These are phyloP conservation scores for Pseudozyma thailandica DNA, from an alignment of 1,284 basidiomycete species.

Conservation along the genomic window DNA sequence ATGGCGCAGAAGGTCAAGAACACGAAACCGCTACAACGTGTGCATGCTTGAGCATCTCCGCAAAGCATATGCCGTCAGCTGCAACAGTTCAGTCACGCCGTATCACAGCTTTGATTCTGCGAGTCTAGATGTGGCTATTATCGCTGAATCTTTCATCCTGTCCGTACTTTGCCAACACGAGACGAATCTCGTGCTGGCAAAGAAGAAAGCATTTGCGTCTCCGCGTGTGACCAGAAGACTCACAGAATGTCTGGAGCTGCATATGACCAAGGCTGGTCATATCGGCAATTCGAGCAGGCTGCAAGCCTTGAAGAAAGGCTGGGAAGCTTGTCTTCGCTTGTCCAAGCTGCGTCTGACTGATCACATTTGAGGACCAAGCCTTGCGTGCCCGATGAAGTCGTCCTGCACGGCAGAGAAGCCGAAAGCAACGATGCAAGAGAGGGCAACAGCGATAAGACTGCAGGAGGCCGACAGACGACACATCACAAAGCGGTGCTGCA, in stretches of 20 bases:
- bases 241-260: background rate
- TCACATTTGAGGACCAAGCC: background rate
- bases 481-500: conserved; percentile 15
- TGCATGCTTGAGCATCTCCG: background rate
- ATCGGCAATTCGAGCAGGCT: background rate
- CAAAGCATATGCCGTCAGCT: background rate
- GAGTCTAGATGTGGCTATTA: no score
- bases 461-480: background rate
- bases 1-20: conserved; percentile 5
- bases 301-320: no score
- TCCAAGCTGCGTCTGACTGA: conserved; percentile 7
- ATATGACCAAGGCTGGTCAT: background rate
- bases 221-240: no score
- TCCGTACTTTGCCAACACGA: no score
- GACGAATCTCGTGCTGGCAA: no score
- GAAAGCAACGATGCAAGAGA: background rate
- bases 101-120: no score
- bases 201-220: background rate
- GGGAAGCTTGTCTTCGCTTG: background rate
- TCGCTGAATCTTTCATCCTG: no score
- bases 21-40: conserved; percentile 5
- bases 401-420: no score
- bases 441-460: background rate
- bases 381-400: background rate
- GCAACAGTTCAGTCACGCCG: background rate